Evolutionary conservation across 768 basidiomycete species (phyloP).

Genomic region (Russula compacta): DNA sequence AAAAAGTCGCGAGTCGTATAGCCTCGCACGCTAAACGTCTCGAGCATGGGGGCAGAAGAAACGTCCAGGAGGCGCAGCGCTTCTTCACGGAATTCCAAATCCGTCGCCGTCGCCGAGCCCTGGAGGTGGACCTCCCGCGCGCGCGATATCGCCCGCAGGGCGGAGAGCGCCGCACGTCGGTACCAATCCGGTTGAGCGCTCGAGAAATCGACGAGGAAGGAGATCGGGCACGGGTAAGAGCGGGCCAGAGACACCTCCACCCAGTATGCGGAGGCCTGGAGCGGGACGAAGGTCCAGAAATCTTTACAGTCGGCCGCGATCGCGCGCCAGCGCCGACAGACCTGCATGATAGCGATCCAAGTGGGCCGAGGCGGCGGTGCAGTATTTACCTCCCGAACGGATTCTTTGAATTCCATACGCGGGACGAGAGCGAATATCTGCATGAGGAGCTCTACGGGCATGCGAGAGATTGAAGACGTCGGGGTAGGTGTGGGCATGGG

Average conservation of each 20-base stretch:
- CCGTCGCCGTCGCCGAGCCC: neutral
- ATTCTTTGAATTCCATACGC: conserved; percentile 6
- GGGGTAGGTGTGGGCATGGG: neutral
- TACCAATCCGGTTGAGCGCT: neutral
- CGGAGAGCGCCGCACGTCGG: neutral
- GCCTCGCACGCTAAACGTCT: neutral
- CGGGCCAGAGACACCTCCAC: neutral
- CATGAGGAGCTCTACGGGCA: conserved; percentile 8
- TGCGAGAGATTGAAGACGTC: neutral
- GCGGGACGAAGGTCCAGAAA: conserved; percentile 6
- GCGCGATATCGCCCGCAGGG: neutral
- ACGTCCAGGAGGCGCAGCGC: neutral
- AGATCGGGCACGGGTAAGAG: conserved; percentile 1
- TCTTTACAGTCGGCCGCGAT: neutral
- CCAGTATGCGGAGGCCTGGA: conserved; percentile 3
- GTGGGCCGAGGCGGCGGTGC: neutral
- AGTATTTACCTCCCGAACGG: neutral
- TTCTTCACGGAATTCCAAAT: neutral
- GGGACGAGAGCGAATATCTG: conserved; percentile 9
- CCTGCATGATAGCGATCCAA: neutral
- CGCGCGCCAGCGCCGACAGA: neutral
- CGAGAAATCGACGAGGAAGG: neutral
- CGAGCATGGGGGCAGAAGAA: neutral
- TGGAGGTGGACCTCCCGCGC: conserved; percentile 1
- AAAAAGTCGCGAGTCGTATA: neutral